These are phyloP conservation scores for Emmonsiellopsis sp. DNA, from an alignment of 2,329 filamentous ascomycete species.

Conservation along the genomic window DNA sequence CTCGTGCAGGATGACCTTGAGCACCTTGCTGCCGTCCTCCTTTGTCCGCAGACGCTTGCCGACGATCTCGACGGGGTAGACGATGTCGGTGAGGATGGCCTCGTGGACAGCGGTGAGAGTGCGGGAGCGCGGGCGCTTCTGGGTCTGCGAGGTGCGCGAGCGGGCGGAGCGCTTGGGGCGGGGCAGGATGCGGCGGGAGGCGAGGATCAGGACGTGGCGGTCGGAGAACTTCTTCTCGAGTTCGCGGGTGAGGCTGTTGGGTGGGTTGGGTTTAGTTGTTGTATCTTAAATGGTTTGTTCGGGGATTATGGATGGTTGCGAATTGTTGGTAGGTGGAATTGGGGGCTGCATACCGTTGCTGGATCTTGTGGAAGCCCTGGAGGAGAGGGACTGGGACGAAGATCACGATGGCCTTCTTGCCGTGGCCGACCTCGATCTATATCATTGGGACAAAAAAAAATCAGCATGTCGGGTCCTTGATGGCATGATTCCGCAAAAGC, in stretches of 20 bases:
- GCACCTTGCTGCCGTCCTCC: slow-evolving; percentile 95
- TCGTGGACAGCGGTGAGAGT: slow-evolving; percentile 99
- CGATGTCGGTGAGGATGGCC: slow-evolving; percentile 92
- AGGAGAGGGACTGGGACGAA: slow-evolving; percentile 99
- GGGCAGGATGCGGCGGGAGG: slow-evolving; percentile 96
- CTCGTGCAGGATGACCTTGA: slow-evolving; percentile 99
- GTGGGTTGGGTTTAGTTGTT: background rate
- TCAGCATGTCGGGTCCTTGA: slow-evolving; percentile 14
- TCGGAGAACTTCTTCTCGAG: slow-evolving; percentile 99
- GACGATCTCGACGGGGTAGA: slow-evolving; percentile 99
- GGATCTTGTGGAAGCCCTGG: slow-evolving; percentile 96
- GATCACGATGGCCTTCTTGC: slow-evolving; percentile 99
- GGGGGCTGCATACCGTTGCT: slow-evolving; percentile 78
- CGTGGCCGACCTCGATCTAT: slow-evolving; percentile 99
- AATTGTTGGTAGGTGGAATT: background rate
- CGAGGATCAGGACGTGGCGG: slow-evolving; percentile 98
- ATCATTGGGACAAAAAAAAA: slow-evolving; percentile 24
- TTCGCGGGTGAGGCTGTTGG: slow-evolving; percentile 84
- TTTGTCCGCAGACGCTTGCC: slow-evolving; percentile 98
- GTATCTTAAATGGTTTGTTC: background rate
- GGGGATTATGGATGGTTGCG: background rate
- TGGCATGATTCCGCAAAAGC: slow-evolving; percentile 10
- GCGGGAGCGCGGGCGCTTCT: slow-evolving; percentile 97
- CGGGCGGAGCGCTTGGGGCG: slow-evolving; percentile 97
- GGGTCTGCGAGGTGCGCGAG: slow-evolving; percentile 89